These are phyloP conservation scores for Ogataea salicorniae DNA, from an alignment of 805 yeast species.

Conservation along the genomic window DNA sequence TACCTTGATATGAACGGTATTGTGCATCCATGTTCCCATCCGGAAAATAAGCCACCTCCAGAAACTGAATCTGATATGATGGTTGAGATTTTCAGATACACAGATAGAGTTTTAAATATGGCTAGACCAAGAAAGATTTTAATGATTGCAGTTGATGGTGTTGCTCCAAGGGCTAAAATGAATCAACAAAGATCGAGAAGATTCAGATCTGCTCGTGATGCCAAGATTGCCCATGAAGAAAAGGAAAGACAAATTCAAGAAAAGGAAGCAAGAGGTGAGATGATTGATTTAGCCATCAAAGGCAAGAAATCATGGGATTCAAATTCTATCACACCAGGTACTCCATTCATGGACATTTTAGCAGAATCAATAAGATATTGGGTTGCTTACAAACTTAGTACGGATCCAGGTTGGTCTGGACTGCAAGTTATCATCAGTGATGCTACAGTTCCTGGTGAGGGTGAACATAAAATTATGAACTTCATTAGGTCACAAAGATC, in stretches of 20 bases:
- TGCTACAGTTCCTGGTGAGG: slow-evolving; percentile 98
- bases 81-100: slow-evolving; percentile 85
- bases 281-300: slow-evolving; percentile 69
- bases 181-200: slow-evolving; percentile 94
- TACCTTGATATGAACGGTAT: slow-evolving; percentile 98
- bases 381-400: slow-evolving; percentile 82
- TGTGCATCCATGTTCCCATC: slow-evolving; percentile 98
- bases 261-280: slow-evolving; percentile 60
- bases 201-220: slow-evolving; percentile 88
- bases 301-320: slow-evolving; percentile 87
- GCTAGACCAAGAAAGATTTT: slow-evolving; percentile 92
- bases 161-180: slow-evolving; percentile 98
- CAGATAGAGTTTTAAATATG: slow-evolving; percentile 86
- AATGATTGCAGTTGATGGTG: slow-evolving; percentile 97
- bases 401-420: slow-evolving; percentile 91
- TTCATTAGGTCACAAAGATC: slow-evolving; percentile 87
- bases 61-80: slow-evolving; percentile 97
- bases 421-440: slow-evolving; percentile 89
- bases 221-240: slow-evolving; percentile 70
- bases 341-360: slow-evolving; percentile 92
- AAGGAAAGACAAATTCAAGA: slow-evolving; percentile 55
- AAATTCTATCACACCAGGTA: slow-evolving; percentile 97
- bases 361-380: slow-evolving; percentile 83
- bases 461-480: slow-evolving; percentile 97
- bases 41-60: slow-evolving; percentile 94